Evolutionary conservation across 2,329 filamentous ascomycete genomes (phyloP), one percentile per base, ranked within the genome.

Genomic region (Talaromyces albobiverticillius): DNA sequence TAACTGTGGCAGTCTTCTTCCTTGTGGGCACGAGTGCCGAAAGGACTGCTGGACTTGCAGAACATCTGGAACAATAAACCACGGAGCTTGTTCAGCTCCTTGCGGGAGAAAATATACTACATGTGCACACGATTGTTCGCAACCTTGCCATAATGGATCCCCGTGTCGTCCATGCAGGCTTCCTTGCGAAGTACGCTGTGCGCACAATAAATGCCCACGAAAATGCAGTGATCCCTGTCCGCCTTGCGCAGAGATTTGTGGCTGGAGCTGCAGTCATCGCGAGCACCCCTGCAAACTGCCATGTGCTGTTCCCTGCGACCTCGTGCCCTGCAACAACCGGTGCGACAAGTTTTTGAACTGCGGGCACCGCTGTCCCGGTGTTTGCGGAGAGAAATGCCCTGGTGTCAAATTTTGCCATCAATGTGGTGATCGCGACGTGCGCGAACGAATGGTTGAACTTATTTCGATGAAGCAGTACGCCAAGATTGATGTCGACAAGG

Each of bases 241-340:
- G 2, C 85, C 84, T 0, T 88, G 86, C 59, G 79, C 79, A 57
- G 67, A 68, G 18, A 59, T 64, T 1, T 88, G 85, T 59, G 10
- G 5, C 5, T 29, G 26, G 26, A 6, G 5, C 26, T 29, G 26
- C 66, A 74, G 0, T 86, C 80, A 29, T 61, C 61, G 3, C 88
- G 84, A 70, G 62, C 20, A 25, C 50, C 2, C 81, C 78, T 50
- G 67, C 67, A 0, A 76, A 29, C 5, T 83, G 74, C 82, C 82
- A 16, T 89, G 87, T 57, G 83, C 84, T 0, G 86, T 81, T 0
- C 86, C 87, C 0, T 90, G 86, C 63, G 75, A 87, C 59, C 79
- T 82, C 69, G 62, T 88, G 0, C 87, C 87, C 1, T 90, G 86
- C 64, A 80, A 79, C 1, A 66, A 76, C 59, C 75, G 86, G 8